phyloP scores from a whole-genome alignment of 225 moss, liverwort and hornwort species.

The Sphagnum contortum region DNA sequence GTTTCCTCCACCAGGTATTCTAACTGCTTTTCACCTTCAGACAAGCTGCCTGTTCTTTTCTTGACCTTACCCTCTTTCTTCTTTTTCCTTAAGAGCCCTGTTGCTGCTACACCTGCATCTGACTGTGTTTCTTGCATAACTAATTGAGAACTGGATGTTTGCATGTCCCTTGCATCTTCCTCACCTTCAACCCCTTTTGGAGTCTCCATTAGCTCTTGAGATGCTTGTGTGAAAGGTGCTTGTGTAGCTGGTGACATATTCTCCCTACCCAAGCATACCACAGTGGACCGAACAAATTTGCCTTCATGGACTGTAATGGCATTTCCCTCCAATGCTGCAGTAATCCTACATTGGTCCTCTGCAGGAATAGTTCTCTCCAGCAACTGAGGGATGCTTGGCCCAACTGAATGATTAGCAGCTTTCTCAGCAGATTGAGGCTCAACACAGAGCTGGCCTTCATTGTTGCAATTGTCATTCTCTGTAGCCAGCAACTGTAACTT shows the following conservation, averaged over 20 bases:
- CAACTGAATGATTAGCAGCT: too few species aligned
- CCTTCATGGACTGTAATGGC: neutral
- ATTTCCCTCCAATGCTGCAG: neutral
- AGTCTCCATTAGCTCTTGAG: slow-evolving; percentile 6
- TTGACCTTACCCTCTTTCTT: neutral
- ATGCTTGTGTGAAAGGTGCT: slow-evolving; percentile 10
- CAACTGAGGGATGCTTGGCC: too few species aligned
- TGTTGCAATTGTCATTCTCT: too few species aligned
- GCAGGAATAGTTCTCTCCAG: too few species aligned
- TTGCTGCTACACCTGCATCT: neutral
- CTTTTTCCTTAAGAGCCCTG: neutral
- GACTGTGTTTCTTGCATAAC: slow-evolving; percentile 5
- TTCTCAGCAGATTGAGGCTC: too few species aligned
- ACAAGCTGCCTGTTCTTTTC: neutral
- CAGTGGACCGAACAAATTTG: neutral
- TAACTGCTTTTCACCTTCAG: neutral
- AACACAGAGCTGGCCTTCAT: too few species aligned
- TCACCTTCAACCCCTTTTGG: slow-evolving; percentile 3
- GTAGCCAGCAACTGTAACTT: slow-evolving; percentile 9
- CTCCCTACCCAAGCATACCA: slow-evolving; percentile 8
- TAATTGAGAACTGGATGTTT: slow-evolving; percentile 5
- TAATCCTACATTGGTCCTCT: too few species aligned
- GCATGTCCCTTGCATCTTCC: slow-evolving; percentile 14
- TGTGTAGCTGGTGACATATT: slow-evolving; percentile 13
- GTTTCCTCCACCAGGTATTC: too few species aligned